Percentiles rank a stretch among this genome's conserved stretches.
Evolutionary conservation across 345 rosid species (phyloP).

Genomic region (Geranium brycei): DNA sequence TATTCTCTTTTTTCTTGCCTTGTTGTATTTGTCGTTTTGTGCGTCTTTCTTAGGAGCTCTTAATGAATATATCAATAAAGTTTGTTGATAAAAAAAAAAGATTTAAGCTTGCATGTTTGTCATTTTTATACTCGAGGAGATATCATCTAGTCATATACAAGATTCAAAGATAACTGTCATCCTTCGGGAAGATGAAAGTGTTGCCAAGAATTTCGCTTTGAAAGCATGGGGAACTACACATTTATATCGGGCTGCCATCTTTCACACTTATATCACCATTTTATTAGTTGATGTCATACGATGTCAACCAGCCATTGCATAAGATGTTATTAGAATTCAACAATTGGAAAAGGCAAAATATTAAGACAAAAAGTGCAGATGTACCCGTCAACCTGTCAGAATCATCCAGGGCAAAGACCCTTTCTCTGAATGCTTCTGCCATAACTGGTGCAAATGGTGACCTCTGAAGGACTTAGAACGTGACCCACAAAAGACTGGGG

Average conservation of each 20-base stretch:
- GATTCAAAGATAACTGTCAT: no score
- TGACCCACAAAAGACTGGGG: slow-evolving; percentile 39
- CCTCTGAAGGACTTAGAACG: slow-evolving; percentile 62
- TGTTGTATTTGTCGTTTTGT: no score
- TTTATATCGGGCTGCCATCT: no score
- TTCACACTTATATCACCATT: no score
- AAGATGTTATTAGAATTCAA: background rate
- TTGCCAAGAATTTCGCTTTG: background rate
- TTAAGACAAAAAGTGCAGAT: slow-evolving; percentile 1
- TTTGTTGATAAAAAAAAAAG: background rate
- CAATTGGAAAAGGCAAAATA: background rate
- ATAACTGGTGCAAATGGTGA: slow-evolving; percentile 88
- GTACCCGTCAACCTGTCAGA: slow-evolving; percentile 92
- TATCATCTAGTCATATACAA: background rate
- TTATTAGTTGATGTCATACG: no score
- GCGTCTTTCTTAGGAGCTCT: no score
- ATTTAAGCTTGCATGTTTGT: background rate
- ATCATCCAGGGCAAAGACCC: slow-evolving; percentile 74
- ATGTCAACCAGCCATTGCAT: background rate
- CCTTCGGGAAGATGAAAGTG: background rate
- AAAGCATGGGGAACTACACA: background rate
- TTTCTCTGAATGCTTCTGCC: slow-evolving; percentile 80
- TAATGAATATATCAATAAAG: no score
- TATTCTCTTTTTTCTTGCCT: no score
- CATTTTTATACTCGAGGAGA: background rate